Evolutionary conservation across 345 rosid species (phyloP), one percentile per base, ranked within the genome.

Genomic region (Salix arbutifolia): DNA sequence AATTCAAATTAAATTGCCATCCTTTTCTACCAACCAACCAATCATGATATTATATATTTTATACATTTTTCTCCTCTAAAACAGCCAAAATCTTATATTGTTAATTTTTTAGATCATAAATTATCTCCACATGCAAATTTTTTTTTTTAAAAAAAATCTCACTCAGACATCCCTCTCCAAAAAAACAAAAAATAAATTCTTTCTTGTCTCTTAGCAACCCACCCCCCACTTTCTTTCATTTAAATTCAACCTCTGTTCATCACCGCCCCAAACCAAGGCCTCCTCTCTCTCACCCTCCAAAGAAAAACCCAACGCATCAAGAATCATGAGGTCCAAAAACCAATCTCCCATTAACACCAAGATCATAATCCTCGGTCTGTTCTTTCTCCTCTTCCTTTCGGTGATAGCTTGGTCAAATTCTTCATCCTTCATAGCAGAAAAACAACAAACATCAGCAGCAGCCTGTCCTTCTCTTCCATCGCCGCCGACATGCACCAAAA

Each of bases 381-480:
- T 85, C 80, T 77, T 86, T 78, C 84, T 89, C 40, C 70, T 78
- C 77, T 77, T 89, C 58, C 75, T 89, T 77, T 81, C 84, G 68
- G 68, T 89, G 62, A 78, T 88, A 56, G 42, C 84, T 28, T 86
- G 79, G 86, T 81, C 90, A 21, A 72, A 67, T 71, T 80, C 84
- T 69, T 70, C 79, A 4, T 19, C 79, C 21, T 67, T 71, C 4
- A 18, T 23, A 2, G 25, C 79, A 10, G 28, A 28, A 28, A 28
- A 28, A 28, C 30, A 28, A 28, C 1, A 28, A 28, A 2, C 30
- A 28, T 5, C 48, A 23, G 1, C 71, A 1, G 3, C 70, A n/a
- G 4, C 74, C 25, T 81, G 83, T 66, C 88, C 86, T 40, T 40
- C 85, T 10, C 74, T 65, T 26, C 76, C 80, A 0, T 26, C 50